A percentile compares a stretch with the other conserved stretches of the same genome.
Conservation (phyloP, 1,284 basidiomycete genomes). For the Ganoderma resinaceum region DNA sequence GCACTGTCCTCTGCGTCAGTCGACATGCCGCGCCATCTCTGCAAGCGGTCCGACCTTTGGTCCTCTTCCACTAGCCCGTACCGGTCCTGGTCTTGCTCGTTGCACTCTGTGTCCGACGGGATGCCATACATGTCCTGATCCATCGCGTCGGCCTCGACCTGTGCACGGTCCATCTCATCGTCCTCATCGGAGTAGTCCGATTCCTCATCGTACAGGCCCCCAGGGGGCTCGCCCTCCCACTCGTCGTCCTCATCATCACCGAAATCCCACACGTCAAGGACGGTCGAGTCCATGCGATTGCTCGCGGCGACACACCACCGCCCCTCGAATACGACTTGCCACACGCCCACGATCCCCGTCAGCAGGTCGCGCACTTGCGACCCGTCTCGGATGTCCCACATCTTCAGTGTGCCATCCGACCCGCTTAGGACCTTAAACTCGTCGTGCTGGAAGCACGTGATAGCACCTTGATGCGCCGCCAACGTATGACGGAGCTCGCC, state of each 20-base stretch:
- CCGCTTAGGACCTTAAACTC: conserved; percentile 95
- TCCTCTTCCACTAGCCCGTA: conserved; percentile 44
- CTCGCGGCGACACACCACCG: conserved; percentile 93
- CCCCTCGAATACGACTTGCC: conserved; percentile 95
- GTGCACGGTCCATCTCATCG: conserved; percentile 54
- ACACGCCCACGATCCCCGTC: conserved; percentile 89
- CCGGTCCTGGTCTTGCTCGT: conserved; percentile 47
- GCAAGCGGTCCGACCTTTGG: conserved; percentile 23
- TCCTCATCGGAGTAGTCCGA: conserved; percentile 60
- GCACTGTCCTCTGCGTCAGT: conserved; percentile 24
- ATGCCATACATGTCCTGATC: conserved; percentile 63
- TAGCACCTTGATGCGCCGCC: conserved; percentile 90
- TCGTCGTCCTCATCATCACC: conserved; percentile 71
- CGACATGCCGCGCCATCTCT: conserved; percentile 29
- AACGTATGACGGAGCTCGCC: conserved; percentile 83
- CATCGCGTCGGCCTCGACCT: conserved; percentile 63
- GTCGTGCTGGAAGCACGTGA: conserved; percentile 97
- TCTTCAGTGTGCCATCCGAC: conserved; percentile 94
- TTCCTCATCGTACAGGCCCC: conserved; percentile 49
- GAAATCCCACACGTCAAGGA: conserved; percentile 89
- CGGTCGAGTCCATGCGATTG: conserved; percentile 80
- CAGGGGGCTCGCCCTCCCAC: conserved; percentile 40
- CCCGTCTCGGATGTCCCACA: conserved; percentile 94
- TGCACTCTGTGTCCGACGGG: conserved; percentile 58
- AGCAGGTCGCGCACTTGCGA: conserved; percentile 85